These are phyloP conservation scores for Penicillium verhagenii DNA, from an alignment of 495 filamentous ascomycete genomes.

Conservation along the genomic window DNA sequence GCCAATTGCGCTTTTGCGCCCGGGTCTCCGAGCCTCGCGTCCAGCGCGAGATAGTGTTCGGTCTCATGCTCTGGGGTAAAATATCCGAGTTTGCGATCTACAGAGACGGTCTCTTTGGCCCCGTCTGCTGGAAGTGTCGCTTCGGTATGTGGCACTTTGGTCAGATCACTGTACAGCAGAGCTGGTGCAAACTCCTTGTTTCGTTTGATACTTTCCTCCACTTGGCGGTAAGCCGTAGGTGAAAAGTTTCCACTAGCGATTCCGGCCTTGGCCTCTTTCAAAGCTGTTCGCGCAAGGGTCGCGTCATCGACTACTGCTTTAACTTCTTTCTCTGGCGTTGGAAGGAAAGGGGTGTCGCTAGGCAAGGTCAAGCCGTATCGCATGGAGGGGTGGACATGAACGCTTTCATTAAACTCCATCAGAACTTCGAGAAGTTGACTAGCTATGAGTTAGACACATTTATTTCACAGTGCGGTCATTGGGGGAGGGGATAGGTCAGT, in stretches of 20 bases:
- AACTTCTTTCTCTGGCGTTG: conserved; percentile 39
- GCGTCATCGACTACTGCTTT: conserved; percentile 37
- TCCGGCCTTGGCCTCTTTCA: conserved; percentile 47
- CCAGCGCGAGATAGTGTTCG: conserved; percentile 71
- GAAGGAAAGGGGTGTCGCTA: conserved; percentile 36
- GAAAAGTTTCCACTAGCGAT: conserved; percentile 42
- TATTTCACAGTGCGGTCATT: background rate
- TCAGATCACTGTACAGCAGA: conserved; percentile 33
- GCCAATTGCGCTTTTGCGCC: conserved; percentile 35
- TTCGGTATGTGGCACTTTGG: conserved; percentile 31
- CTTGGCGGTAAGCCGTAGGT: conserved; percentile 32
- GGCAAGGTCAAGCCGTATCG: conserved; percentile 61
- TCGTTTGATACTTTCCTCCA: conserved; percentile 41
- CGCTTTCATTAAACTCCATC: conserved; percentile 78
- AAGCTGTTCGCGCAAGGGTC: conserved; percentile 34
- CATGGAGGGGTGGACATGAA: conserved; percentile 69
- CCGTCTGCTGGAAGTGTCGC: conserved; percentile 13
- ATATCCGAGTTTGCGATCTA: conserved; percentile 49
- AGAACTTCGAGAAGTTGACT: conserved; percentile 81
- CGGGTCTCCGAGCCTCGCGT: conserved; percentile 59
- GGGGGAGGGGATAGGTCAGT: too few species aligned
- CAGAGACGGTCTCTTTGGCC: conserved; percentile 13
- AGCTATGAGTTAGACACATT: conserved; percentile 14
- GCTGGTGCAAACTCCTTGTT: conserved; percentile 40
- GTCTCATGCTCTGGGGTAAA: conserved; percentile 76